Percentiles rank a stretch among this genome's conserved stretches.
Conservation (phyloP, 2,329 filamentous ascomycete genomes). For the Alternaria brassicicola region DNA sequence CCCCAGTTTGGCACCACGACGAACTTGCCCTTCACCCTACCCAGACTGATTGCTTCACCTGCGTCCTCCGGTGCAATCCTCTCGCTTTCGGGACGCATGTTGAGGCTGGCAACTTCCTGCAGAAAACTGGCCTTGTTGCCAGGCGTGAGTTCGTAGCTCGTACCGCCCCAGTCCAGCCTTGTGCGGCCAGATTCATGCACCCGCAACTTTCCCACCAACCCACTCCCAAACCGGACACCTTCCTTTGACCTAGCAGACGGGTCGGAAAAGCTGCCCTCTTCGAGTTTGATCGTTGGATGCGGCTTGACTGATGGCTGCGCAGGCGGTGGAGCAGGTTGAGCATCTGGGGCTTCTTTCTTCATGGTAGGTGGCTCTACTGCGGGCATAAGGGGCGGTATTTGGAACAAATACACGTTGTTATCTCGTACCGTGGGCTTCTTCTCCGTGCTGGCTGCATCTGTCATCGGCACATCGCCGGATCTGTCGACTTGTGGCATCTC, state of each 20-base stretch:
- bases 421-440: constrained; percentile 48
- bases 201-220: constrained; percentile 65
- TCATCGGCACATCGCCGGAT: constrained; percentile 52
- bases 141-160: constrained; percentile 62
- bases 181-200: constrained; percentile 67
- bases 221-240: constrained; percentile 54
- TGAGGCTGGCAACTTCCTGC: constrained; percentile 61
- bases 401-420: constrained; percentile 66
- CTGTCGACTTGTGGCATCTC: constrained; percentile 40
- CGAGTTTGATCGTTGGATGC: constrained; percentile 38
- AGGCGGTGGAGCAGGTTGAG: constrained; percentile 16
- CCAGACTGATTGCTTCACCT: constrained; percentile 61
- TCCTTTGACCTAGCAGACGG: constrained; percentile 18
- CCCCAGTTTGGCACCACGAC: constrained; percentile 67
- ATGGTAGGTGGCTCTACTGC: constrained; percentile 55
- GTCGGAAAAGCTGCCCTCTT: constrained; percentile 37
- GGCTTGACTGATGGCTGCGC: constrained; percentile 19
- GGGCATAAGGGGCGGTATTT: constrained; percentile 68
- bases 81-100: constrained; percentile 42
- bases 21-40: constrained; percentile 68
- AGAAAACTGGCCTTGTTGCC: constrained; percentile 63
- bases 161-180: constrained; percentile 67
- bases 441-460: constrained; percentile 22
- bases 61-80: constrained; percentile 44
- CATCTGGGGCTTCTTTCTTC: constrained; percentile 37